These are phyloP conservation scores for Kingdonia uniflora DNA, from an alignment of 164 flowering plant species.

Conservation along the genomic window DNA sequence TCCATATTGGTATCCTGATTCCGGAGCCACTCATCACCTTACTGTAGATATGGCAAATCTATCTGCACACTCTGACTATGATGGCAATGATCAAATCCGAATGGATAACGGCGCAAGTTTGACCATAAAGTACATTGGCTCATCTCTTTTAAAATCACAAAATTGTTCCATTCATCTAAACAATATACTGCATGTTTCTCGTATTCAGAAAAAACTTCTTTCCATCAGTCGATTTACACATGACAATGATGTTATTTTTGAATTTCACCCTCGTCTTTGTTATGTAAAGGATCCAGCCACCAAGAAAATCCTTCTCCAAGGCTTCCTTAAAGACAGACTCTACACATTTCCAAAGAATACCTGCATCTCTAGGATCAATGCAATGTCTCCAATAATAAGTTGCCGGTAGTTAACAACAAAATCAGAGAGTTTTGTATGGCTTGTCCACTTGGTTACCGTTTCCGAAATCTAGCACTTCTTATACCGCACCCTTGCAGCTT, in stretches of 20 bases:
- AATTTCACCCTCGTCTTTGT: no score
- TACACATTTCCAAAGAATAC: neutral
- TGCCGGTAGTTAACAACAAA: no score
- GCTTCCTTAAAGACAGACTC: neutral
- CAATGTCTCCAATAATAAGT: neutral
- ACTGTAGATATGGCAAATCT: no score
- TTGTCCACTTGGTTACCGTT: no score
- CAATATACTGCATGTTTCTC: neutral
- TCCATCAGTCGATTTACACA: neutral
- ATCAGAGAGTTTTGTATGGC: no score
- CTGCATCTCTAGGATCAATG: no score
- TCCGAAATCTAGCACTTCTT: no score
- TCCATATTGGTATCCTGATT: neutral
- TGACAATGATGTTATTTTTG: neutral
- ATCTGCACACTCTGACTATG: neutral
- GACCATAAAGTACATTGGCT: neutral
- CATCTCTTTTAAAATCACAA: neutral
- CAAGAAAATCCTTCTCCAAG: neutral
- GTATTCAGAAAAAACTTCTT: neutral
- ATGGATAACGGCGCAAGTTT: neutral
- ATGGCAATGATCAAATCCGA: neutral
- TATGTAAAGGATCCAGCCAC: neutral
- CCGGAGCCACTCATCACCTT: slow-evolving; percentile 3
- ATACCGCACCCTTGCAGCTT: neutral
- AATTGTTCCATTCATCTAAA: neutral